Base-by-base conservation (phyloP, 2,329 filamentous ascomycete genomes). In the Tolypocladium ophioglossoides region DNA sequence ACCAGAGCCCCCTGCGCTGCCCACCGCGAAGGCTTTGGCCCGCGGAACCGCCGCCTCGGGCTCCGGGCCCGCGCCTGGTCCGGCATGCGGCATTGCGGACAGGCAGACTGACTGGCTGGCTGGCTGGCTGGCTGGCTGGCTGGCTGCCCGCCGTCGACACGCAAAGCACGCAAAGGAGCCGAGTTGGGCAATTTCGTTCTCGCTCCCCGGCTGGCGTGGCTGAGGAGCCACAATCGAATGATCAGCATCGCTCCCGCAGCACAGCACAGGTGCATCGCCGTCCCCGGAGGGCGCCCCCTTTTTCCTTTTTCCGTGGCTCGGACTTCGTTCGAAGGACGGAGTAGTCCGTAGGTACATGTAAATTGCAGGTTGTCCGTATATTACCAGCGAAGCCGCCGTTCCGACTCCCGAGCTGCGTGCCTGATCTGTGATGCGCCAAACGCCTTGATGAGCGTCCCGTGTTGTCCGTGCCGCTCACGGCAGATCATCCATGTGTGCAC, bases 191-290 rank as follows among this genome's bases (percentile, higher is more conserved):
- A 18, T 9, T 18, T 47, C 44, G 44, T 27, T 10, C 41, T 46
- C 41, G 39, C 16, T 27, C 41, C 16, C 4, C 14, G 12, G 12
- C 3, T 3, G 22, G 11, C 4, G 22, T 38, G 16, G 37, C n/a
- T 9, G 6, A 34, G 7, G 27, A 32, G 37, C 18, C 39, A 22
- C 39, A n/a, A 52, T 53, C 52, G 52, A 41, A 50, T 37, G 46
- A 54, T 54, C 47, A 50, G 38, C 52, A 39, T 50, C 38, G 27
- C 38, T 54, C 52, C 52, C 47, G 52, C 52, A 30, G 46, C n/a
- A 18, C 41, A 20, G 35, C n/a, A 18, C 41, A 20, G 44, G 30
- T 38, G 20, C 38, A 41, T 30, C 24, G 30, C 30, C 4, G 2
- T 14, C n/a, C n/a, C n/a, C n/a, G n/a, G n/a, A 7, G 6, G 6